Conservation (phyloP, 1,284 basidiomycete species). For the Meira nashicola region DNA sequence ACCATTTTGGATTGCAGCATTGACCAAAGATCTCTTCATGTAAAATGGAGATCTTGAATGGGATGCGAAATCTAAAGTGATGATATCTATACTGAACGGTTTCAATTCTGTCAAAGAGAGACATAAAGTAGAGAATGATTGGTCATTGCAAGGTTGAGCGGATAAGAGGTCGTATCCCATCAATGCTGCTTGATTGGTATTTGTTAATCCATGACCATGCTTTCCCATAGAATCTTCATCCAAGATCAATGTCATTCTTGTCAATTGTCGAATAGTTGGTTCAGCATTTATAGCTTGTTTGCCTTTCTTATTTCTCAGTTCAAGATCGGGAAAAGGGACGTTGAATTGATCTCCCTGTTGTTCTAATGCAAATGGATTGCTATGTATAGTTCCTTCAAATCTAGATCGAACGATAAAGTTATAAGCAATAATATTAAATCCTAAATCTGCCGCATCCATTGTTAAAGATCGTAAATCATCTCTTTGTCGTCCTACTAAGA, state of each 20-base stretch:
- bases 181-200: constrained; percentile 32
- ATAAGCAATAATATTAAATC: constrained; percentile 39
- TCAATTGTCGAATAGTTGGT: constrained; percentile 35
- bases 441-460: constrained; percentile 16
- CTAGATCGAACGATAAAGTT: constrained; percentile 35
- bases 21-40: constrained; percentile 73
- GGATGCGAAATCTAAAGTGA: constrained; percentile 69
- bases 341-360: constrained; percentile 14
- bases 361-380: constrained; percentile 24
- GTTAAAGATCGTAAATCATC: no score
- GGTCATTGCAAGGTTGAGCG: constrained; percentile 66
- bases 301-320: constrained; percentile 19
- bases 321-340: constrained; percentile 42
- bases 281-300: not conserved
- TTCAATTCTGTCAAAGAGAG: constrained; percentile 75
- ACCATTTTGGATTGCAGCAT: constrained; percentile 75
- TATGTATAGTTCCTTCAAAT: constrained; percentile 29
- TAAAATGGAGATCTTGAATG: constrained; percentile 71
- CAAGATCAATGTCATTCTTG: constrained; percentile 45
- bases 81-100: constrained; percentile 72
- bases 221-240: constrained; percentile 44
- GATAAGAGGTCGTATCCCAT: constrained; percentile 70
- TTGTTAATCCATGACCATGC: constrained; percentile 35
- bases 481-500: no score
- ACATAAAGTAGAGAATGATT: constrained; percentile 71